Evolutionary conservation across 108 stramenopile genomes (phyloP).

Genomic region (Skeletonema menzelii): DNA sequence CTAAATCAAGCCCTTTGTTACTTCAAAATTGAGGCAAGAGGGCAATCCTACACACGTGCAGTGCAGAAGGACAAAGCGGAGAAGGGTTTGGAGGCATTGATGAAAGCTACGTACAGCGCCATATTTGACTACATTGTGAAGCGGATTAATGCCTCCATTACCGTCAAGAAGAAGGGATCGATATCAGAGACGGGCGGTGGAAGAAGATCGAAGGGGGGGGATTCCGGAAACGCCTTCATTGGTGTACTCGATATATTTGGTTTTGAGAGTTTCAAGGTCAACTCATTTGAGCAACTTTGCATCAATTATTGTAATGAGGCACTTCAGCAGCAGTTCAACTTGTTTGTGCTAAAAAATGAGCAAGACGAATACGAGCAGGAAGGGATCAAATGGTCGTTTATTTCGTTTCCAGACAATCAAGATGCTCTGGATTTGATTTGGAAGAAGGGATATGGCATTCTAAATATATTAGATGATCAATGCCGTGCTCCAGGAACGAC

Average conservation of each 20-base stretch:
- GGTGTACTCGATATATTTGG: conserved; percentile 98
- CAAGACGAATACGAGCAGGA: conserved; percentile 65
- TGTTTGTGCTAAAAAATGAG: conserved; percentile 59
- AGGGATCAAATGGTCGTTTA: conserved; percentile 62
- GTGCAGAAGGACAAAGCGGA: conserved; percentile 78
- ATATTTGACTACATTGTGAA: conserved; percentile 83
- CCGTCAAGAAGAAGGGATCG: conserved; percentile 33
- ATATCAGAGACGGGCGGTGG: neutral
- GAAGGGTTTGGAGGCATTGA: conserved; percentile 90
- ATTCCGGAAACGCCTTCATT: conserved; percentile 57
- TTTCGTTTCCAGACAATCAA: conserved; percentile 83
- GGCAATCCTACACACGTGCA: conserved; percentile 59
- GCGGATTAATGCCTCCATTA: conserved; percentile 69
- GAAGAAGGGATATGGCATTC: conserved; percentile 68
- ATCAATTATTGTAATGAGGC: conserved; percentile 90
- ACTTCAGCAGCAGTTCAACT: conserved; percentile 77
- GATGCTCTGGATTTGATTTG: conserved; percentile 81
- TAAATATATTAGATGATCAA: conserved; percentile 63
- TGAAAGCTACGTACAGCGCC: conserved; percentile 92
- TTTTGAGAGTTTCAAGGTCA: conserved; percentile 91
- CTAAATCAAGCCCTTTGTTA: conserved; percentile 60
- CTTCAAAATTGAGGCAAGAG: conserved; percentile 74
- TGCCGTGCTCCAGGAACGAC: conserved; percentile 61
- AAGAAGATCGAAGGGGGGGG: conserved; percentile 7
- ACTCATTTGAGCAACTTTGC: conserved; percentile 86